Evolutionary conservation across 192 early-diverging fungal species (phyloP), one percentile per base, ranked within the genome.

Genomic region (Globomyces pollinis-pini): DNA sequence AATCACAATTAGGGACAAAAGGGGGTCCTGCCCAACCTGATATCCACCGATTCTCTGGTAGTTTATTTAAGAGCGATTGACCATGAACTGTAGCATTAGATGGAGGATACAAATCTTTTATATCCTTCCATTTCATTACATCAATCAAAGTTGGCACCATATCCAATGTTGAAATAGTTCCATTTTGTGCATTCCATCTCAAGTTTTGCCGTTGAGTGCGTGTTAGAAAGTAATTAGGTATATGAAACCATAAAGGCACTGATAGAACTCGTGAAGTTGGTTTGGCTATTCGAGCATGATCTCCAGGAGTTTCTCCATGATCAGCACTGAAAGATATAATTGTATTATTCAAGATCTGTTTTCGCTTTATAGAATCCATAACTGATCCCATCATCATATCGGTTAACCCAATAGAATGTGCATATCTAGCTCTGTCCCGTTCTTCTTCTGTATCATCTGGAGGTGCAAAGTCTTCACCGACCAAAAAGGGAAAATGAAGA

Each of bases 341-440:
- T 8, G 44, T 47, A 28, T 47, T 47, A 3, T 47, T 47, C 8
- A 20, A 20, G 5, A 47, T 28, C 3, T 5, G 5, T 6, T 26
- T 47, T 0, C n/a, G 3, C 24, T 47, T 47, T 8, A 47, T 26
- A 4, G 44, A 28, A 26, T n/a, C 28, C 2, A 47, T 26, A 8
- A 47, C 44, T 26, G 44, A 47, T 47, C 28, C 44, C 44, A 47
- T 9, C 44, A 47, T 47, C 6, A 20, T 47, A 26, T 47, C 44
- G 28, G 44, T 47, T 4, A 47, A 28, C 7, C 44, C 44, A 7
- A 47, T 9, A 5, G 44, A 47, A 47, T 47, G 28, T n/a, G n/a
- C n/a, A n/a, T n/a, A n/a, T n/a, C n/a, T n/a, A n/a, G n/a, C n/a
- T 1, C 28, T 47, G 16, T 20, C 44, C 5, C 44, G 44, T 26